Base-by-base conservation (phyloP, 1,284 basidiomycete species). In the Peniophora sp. region DNA sequence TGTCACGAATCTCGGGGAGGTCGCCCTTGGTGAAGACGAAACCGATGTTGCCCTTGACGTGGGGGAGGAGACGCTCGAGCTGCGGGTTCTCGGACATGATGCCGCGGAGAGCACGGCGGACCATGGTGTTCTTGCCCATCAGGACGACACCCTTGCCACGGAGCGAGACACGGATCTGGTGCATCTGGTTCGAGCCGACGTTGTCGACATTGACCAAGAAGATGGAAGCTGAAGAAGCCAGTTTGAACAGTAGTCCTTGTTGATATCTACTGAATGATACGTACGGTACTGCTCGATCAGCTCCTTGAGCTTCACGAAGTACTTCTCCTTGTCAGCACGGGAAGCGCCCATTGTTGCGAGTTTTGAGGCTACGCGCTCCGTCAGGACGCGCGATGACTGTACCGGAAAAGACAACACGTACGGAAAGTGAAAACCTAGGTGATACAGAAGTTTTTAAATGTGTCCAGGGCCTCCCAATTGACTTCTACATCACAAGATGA, bases 41-140 rank as follows among this genome's bases (percentile, higher is more conserved):
- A 55, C 96, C 96, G 62, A 99, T 91, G 85, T 99, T 99, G 61
- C 94, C 95, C 71, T 80, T 90, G 76, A 99, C 79, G 78, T 91
- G 84, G 58, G 95, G 96, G 57, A 99, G 85, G 69, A 99, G 85
- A 69, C 86, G 89, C 78, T 99, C 96, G 78, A 89, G 95, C 67
- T 94, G 85, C 57, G 97, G 96, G 78, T 76, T 82, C 66, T 98
- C 96, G 60, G 79, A 55, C 64, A 98, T 79, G 70, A 98, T 84
- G 67, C 86, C 79, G 62, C 96, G 93, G 60, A 99, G 82, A 54
- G 94, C 96, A 68, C 96, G 93, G 75, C 96, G 92, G 64, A 98
- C 95, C 97, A 99, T 98, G 69, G 97, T 99, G 87, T 99, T 99
- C 80, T 99, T 99, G 68, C 96, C 96, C 97, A 99, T 99, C 63